Base-by-base conservation (phyloP, 177 flowering plant genomes). In the Telopea speciosissima region DNA sequence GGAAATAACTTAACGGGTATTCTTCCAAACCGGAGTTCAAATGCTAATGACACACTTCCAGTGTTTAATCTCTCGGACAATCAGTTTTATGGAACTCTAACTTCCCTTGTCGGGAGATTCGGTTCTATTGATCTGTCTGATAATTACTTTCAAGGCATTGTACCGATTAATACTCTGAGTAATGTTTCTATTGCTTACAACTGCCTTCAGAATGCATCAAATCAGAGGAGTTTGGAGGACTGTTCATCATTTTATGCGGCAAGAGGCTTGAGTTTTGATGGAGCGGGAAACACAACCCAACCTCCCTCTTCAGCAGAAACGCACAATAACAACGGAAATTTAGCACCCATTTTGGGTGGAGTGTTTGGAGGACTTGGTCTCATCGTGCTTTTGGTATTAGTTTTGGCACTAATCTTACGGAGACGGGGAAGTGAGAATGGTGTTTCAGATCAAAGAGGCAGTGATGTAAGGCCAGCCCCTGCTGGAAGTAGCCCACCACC, bases 331-430 rank as follows among this genome's bases (percentile, higher is more conserved):
- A 81, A 80, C 49, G 82, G 69, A 69, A 69, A 63, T 12, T 73
- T 67, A 68, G 81, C 25, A 40, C 77, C 83, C 69, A 88, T 96
- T 72, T 72, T 90, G 79, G 88, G 79, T 2, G 88, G 85, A 10
- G 92, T 88, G 68, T 72, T 89, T 24, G 99, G 94, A 1, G 95
- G 92, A 54, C 67, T 85, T 68, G 96, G 81, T 44, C 63, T 96
- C 58, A 71, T 90, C 67, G 58, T 84, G 24, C 62, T 89, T 68
- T 61, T 84, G 71, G 74, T 81, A 4, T 5, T 85, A 40, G 49
- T 87, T 65, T 66, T 82, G 52, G 74, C 82, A 8, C 42, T 90
- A 62, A 54, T 84, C 65, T 2, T 87, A 62, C 78, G 86, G 66
- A 28, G 23, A 60, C 79, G 86, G 66, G 25, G 24, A 62, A 80